Conservation (phyloP, 2,329 filamentous ascomycete genomes). For the Huntiella omanensis region DNA sequence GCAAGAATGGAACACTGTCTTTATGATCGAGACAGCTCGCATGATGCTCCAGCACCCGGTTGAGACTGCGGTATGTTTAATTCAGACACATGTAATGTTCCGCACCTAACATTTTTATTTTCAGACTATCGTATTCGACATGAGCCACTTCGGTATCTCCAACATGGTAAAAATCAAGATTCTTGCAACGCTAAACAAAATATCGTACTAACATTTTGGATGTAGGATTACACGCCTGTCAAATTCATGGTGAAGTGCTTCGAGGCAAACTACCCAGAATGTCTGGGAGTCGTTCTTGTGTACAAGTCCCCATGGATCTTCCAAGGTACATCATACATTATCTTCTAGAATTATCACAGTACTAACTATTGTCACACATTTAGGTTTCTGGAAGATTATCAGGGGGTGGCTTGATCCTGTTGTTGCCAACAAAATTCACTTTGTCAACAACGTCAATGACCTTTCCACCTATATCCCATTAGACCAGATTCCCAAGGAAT, state of each 20-base stretch:
- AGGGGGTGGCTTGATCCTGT: slow-evolving; percentile 93
- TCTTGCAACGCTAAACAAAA: slow-evolving; percentile 22
- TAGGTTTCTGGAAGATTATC: slow-evolving; percentile 91
- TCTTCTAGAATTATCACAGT: not conserved
- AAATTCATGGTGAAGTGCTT: slow-evolving; percentile 99
- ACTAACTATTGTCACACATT: not conserved
- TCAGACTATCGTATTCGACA: slow-evolving; percentile 83
- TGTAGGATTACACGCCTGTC: slow-evolving; percentile 77
- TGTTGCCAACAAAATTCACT: slow-evolving; percentile 83
- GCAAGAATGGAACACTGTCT: slow-evolving; percentile 80
- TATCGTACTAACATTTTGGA: not conserved
- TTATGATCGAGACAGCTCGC: slow-evolving; percentile 83
- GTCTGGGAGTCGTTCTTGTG: slow-evolving; percentile 70
- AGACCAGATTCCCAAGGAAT: slow-evolving; percentile 56
- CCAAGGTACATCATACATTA: slow-evolving; percentile 40
- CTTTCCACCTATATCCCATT: slow-evolving; percentile 57
- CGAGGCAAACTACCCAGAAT: slow-evolving; percentile 95
- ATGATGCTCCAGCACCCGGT: slow-evolving; percentile 62
- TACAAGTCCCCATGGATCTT: slow-evolving; percentile 97
- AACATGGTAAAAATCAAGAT: slow-evolving; percentile 47
- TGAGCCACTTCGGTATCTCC: slow-evolving; percentile 80
- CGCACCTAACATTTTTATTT: slow-evolving; percentile 13
- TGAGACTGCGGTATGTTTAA: slow-evolving; percentile 69
- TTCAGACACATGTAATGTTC: not conserved
- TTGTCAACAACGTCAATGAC: slow-evolving; percentile 66